phyloP scores from a whole-genome alignment of 257 asterid genomes.

The Eustoma russellianum region DNA sequence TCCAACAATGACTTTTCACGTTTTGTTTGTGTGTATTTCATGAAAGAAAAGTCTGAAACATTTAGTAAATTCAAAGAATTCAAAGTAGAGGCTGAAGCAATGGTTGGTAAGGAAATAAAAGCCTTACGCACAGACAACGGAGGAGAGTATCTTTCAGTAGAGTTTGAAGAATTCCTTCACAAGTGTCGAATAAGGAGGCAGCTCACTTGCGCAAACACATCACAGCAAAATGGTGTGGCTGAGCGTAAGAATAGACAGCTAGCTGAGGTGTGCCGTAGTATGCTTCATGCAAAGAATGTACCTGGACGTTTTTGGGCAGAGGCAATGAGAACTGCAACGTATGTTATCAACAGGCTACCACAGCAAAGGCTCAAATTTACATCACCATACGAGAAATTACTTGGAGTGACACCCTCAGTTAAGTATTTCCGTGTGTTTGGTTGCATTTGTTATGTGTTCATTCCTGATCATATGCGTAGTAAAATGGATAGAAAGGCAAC shows the following conservation, averaged over 20 bases:
- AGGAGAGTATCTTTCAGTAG: slow-evolving; percentile 2
- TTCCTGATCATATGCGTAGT: too few species aligned
- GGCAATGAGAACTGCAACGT: too few species aligned
- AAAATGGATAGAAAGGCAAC: too few species aligned
- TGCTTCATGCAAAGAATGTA: too few species aligned
- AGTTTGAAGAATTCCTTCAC: neutral
- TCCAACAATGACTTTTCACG: too few species aligned
- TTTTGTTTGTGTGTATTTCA: too few species aligned
- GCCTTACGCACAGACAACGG: slow-evolving; percentile 3
- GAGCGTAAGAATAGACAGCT: slow-evolving; percentile 4
- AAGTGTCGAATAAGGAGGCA: neutral
- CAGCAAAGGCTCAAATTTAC: neutral
- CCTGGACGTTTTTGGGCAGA: too few species aligned
- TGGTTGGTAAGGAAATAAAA: neutral
- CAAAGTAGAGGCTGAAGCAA: neutral
- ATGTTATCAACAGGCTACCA: neutral
- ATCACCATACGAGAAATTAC: slow-evolving; percentile 1
- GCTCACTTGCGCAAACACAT: slow-evolving; percentile 2
- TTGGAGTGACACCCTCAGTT: neutral
- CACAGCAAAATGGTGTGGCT: slow-evolving; percentile 8
- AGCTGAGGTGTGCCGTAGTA: too few species aligned
- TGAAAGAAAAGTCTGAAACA: slow-evolving; percentile 1
- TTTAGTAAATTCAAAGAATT: too few species aligned
- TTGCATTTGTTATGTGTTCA: too few species aligned
- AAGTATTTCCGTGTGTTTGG: neutral